These are phyloP conservation scores for Rauvolfia tetraphylla DNA, from an alignment of 257 asterid species.

Conservation along the genomic window DNA sequence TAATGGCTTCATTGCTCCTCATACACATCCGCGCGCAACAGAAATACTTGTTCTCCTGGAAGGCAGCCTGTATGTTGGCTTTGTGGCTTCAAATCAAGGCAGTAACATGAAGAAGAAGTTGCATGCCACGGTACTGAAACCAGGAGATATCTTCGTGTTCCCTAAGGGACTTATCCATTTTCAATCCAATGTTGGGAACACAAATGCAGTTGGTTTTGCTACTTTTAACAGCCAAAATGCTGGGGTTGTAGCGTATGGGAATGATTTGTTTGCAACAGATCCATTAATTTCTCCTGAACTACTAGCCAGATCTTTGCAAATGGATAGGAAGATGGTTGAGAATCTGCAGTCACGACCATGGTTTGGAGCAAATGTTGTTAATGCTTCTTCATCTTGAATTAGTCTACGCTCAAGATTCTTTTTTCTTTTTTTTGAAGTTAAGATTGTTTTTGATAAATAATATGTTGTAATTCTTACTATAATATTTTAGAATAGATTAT, in stretches of 20 bases:
- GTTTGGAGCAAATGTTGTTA: neutral
- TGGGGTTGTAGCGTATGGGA: neutral
- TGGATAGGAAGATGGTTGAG: neutral
- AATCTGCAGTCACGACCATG: neutral
- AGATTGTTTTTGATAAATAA: too few species aligned
- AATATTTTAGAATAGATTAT: too few species aligned
- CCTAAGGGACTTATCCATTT: slow-evolving; percentile 4
- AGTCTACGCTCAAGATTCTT: too few species aligned
- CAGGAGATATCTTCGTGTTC: neutral
- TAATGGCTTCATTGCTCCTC: slow-evolving; percentile 1
- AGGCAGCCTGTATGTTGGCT: neutral
- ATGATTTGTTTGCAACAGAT: neutral
- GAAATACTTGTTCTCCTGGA: neutral
- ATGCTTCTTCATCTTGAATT: neutral
- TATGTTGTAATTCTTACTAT: too few species aligned
- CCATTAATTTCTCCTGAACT: neutral
- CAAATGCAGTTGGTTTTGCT: neutral
- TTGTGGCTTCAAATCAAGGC: neutral
- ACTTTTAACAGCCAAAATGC: neutral
- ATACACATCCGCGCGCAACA: slow-evolving; percentile 1
- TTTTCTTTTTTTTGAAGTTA: too few species aligned
- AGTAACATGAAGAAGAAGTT: neutral
- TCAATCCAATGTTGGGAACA: neutral
- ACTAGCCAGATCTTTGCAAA: neutral
- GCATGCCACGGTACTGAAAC: neutral